Evolutionary conservation across 148 eudicot species (phyloP).

Genomic region (Limonium bicolor): DNA sequence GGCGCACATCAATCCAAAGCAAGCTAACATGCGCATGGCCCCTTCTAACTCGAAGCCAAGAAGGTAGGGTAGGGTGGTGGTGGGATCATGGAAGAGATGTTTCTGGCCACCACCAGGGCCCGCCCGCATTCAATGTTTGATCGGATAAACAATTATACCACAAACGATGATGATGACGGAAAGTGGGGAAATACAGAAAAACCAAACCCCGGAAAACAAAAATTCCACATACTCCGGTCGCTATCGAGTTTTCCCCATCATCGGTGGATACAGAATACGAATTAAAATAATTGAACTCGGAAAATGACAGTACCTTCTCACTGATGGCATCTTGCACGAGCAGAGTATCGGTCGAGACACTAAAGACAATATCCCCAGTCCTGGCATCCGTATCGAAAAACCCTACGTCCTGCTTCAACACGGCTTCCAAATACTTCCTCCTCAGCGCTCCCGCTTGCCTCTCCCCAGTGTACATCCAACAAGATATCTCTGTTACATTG

Average conservation of each 20-base stretch:
- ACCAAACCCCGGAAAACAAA: too few species aligned
- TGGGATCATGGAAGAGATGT: too few species aligned
- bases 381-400: constrained; percentile 99
- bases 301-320: constrained; percentile 48
- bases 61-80: too few species aligned
- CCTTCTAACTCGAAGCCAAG: too few species aligned
- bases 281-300: neutral
- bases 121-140: too few species aligned
- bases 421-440: constrained; percentile 90
- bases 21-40: constrained; percentile 29
- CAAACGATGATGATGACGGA: too few species aligned
- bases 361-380: constrained; percentile 95
- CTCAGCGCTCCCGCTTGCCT: constrained; percentile 90
- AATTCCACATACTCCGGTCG: too few species aligned
- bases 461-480: constrained; percentile 98
- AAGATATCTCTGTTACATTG: constrained; percentile 61
- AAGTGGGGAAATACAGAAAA: too few species aligned
- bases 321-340: constrained; percentile 99
- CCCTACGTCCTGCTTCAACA: constrained; percentile 89
- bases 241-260: too few species aligned
- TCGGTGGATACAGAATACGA: too few species aligned
- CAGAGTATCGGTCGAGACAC: constrained; percentile 91
- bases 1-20: constrained; percentile 3
- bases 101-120: too few species aligned
- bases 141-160: too few species aligned